Percentiles rank a stretch among this genome's conserved stretches.
phyloP scores from a whole-genome alignment of 352 stramenopile species.

The Globisporangium middletonii region DNA sequence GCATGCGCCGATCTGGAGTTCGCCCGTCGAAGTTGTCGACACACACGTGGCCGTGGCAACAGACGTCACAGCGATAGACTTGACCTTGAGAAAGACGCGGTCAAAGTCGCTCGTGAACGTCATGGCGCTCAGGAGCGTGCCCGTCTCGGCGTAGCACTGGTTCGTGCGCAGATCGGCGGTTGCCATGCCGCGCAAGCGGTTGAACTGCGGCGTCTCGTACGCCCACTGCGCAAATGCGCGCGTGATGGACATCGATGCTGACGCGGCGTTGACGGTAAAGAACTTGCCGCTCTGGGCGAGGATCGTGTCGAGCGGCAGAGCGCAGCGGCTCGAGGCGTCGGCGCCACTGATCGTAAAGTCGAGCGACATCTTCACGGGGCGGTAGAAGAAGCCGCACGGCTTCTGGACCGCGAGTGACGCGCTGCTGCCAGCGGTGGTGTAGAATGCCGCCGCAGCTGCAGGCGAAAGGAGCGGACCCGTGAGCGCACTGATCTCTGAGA shows the following conservation, averaged over 20 bases:
- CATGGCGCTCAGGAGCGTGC: constrained; percentile 14
- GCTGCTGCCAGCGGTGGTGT: constrained; percentile 20
- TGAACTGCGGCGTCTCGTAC: constrained; percentile 23
- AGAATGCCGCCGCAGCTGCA: constrained; percentile 13
- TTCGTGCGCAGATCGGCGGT: constrained; percentile 20
- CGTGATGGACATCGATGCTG: constrained; percentile 14
- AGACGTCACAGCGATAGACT: constrained; percentile 10
- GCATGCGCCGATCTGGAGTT: constrained; percentile 15
- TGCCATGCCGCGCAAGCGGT: constrained; percentile 24
- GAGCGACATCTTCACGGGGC: constrained; percentile 29
- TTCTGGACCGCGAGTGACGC: constrained; percentile 15
- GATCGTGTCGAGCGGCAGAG: constrained; percentile 13
- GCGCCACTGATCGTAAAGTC: constrained; percentile 23
- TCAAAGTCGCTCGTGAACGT: constrained; percentile 22
- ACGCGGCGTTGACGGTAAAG: constrained; percentile 12
- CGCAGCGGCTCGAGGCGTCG: constrained; percentile 15
- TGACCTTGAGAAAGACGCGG: constrained; percentile 22
- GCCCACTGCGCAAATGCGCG: constrained; percentile 24
- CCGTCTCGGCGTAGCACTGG: constrained; percentile 29
- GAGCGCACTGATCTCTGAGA: constrained; percentile 17
- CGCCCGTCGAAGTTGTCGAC: constrained; percentile 8
- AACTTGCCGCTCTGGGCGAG: constrained; percentile 16
- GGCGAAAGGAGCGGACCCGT: constrained; percentile 16
- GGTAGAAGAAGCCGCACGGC: constrained; percentile 27
- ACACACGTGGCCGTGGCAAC: constrained; percentile 10